These are phyloP conservation scores for Stereocaulon alpinum DNA, from an alignment of 495 filamentous ascomycete species.

Conservation along the genomic window DNA sequence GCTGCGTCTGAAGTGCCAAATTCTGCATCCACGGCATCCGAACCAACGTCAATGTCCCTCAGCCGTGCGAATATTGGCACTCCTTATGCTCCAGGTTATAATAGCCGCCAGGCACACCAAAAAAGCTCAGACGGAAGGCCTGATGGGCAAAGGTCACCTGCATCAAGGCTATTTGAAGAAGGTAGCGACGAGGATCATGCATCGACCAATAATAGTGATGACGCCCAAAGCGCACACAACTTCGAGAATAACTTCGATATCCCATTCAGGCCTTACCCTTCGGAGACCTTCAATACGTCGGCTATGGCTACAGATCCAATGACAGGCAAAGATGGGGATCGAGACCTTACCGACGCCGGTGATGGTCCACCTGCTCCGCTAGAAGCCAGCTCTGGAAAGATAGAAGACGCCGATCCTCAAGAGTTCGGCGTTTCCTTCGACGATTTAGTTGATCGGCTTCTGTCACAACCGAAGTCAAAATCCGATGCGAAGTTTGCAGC, in stretches of 20 bases:
- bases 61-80: neutral
- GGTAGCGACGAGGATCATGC: neutral
- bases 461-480: slow-evolving; percentile 72
- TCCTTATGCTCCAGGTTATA: neutral
- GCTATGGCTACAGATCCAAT: neutral
- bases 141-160: neutral
- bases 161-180: neutral
- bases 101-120: neutral
- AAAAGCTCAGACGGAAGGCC: neutral
- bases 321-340: neutral
- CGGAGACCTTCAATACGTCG: neutral
- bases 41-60: neutral
- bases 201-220: neutral
- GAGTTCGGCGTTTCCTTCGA: slow-evolving; percentile 65
- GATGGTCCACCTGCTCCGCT: neutral
- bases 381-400: slow-evolving; percentile 1
- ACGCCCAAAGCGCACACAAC: neutral
- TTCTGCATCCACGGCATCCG: neutral
- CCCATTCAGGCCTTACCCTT: neutral
- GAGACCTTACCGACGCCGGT: neutral
- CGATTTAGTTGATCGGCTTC: slow-evolving; percentile 76
- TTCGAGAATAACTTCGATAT: neutral
- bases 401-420: slow-evolving; percentile 25
- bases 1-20: slow-evolving; percentile 15
- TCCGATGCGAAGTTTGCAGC: slow-evolving; percentile 74